These are phyloP conservation scores for Nowakowskiella sp. DNA, from an alignment of 192 early-diverging fungal genomes.

Conservation along the genomic window DNA sequence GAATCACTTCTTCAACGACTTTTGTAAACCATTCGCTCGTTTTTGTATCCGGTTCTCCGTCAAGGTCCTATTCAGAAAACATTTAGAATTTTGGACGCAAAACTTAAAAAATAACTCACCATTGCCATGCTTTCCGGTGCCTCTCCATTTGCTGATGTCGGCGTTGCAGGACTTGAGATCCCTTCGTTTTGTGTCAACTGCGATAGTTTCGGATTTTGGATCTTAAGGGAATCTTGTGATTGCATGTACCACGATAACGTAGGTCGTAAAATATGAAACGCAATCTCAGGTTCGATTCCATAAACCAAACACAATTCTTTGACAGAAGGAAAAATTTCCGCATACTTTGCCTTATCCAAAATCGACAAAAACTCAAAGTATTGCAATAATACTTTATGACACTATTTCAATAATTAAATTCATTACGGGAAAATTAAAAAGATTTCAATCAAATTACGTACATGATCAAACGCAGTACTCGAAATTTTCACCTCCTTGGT, in stretches of 20 bases:
- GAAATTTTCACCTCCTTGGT: slow-evolving; percentile 48
- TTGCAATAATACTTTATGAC: slow-evolving; percentile 54
- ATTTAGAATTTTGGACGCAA: too few relatives aligned
- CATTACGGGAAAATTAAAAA: slow-evolving; percentile 4
- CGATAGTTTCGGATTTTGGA: too few relatives aligned
- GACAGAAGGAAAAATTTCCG: slow-evolving; percentile 5
- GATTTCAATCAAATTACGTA: slow-evolving; percentile 7
- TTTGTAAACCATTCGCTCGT: slow-evolving; percentile 4
- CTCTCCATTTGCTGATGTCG: too few relatives aligned
- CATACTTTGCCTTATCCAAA: slow-evolving; percentile 28
- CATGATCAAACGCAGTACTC: slow-evolving; percentile 51
- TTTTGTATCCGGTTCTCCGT: background rate
- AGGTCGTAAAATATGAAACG: slow-evolving; percentile 59
- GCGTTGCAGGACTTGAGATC: too few relatives aligned
- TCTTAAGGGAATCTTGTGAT: too few relatives aligned
- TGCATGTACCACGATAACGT: slow-evolving; percentile 39
- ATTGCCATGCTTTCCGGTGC: too few relatives aligned
- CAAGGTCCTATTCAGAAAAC: background rate
- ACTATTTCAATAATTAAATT: slow-evolving; percentile 3
- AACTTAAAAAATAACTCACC: too few relatives aligned
- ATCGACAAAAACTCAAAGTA: slow-evolving; percentile 56
- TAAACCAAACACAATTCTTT: slow-evolving; percentile 32
- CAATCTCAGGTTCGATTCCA: slow-evolving; percentile 49
- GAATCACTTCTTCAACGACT: slow-evolving; percentile 14
- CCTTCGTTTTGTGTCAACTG: too few relatives aligned